phyloP scores from a whole-genome alignment of 768 basidiomycete species.

The Suillus plorans region DNA sequence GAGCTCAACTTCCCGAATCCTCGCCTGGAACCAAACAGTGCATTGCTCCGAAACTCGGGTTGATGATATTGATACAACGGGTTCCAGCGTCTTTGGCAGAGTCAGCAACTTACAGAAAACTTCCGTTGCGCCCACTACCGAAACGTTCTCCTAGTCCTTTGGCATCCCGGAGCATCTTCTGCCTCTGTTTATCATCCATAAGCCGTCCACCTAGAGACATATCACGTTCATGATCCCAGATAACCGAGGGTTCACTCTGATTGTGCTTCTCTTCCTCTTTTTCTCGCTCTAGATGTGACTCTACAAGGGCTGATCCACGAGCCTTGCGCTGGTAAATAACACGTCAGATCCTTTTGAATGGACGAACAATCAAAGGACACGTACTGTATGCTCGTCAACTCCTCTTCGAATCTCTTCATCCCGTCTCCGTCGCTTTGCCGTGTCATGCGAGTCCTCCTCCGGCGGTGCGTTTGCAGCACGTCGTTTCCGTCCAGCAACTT shows the following conservation, averaged over 20 bases:
- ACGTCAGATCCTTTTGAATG: background rate
- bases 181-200: slow-evolving; percentile 85
- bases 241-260: slow-evolving; percentile 56
- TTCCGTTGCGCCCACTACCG: slow-evolving; percentile 67
- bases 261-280: slow-evolving; percentile 35
- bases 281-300: slow-evolving; percentile 43
- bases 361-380: slow-evolving; percentile 21
- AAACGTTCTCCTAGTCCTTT: slow-evolving; percentile 82
- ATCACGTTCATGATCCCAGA: slow-evolving; percentile 93
- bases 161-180: slow-evolving; percentile 77
- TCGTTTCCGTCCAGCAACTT: slow-evolving; percentile 88
- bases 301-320: slow-evolving; percentile 55
- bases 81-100: background rate
- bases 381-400: slow-evolving; percentile 79
- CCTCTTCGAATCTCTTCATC: slow-evolving; percentile 70
- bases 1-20: slow-evolving; percentile 21
- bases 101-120: slow-evolving; percentile 45
- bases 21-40: slow-evolving; percentile 49
- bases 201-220: slow-evolving; percentile 86
- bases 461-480: slow-evolving; percentile 56
- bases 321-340: slow-evolving; percentile 37
- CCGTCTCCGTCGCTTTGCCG: slow-evolving; percentile 54
- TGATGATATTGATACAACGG: background rate
- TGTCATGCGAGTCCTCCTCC: slow-evolving; percentile 36
- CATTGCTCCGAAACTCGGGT: slow-evolving; percentile 39